Evolutionary conservation across 805 yeast species (phyloP).

Genomic region (Yarrowia deformans): DNA sequence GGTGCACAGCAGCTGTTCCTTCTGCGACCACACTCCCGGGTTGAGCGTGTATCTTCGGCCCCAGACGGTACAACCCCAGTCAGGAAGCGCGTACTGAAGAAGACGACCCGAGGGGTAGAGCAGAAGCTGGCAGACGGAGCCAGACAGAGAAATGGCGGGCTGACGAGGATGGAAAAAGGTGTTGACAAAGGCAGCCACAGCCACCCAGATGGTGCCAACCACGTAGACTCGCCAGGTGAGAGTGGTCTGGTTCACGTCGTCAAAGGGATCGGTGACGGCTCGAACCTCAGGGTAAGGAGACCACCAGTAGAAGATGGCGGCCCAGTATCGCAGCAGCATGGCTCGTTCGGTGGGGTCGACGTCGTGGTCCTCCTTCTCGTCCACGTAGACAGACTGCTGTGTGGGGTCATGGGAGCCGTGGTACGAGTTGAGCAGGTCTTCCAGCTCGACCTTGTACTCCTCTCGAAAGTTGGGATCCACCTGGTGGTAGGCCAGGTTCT

Average conservation of each 20-base stretch:
- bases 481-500: slow-evolving; percentile 54
- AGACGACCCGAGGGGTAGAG: slow-evolving; percentile 64
- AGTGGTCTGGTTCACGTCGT: slow-evolving; percentile 56
- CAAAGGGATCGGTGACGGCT: slow-evolving; percentile 61
- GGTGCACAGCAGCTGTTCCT: slow-evolving; percentile 69
- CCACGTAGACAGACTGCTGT: slow-evolving; percentile 29
- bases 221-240: slow-evolving; percentile 58
- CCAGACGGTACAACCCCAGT: slow-evolving; percentile 50
- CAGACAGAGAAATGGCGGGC: slow-evolving; percentile 59
- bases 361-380: slow-evolving; percentile 27
- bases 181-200: slow-evolving; percentile 44
- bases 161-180: slow-evolving; percentile 59
- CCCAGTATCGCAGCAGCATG: slow-evolving; percentile 28
- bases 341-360: slow-evolving; percentile 11
- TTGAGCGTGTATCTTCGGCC: slow-evolving; percentile 53
- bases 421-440: slow-evolving; percentile 26
- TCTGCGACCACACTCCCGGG: slow-evolving; percentile 67
- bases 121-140: slow-evolving; percentile 62
- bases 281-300: slow-evolving; percentile 74
- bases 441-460: slow-evolving; percentile 46
- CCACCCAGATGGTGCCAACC: slow-evolving; percentile 49
- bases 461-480: slow-evolving; percentile 59
- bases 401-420: slow-evolving; percentile 29
- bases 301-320: slow-evolving; percentile 26
- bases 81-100: slow-evolving; percentile 42